Base-by-base conservation (phyloP, 805 yeast genomes). In the Wickerhamomyces mucosus region DNA sequence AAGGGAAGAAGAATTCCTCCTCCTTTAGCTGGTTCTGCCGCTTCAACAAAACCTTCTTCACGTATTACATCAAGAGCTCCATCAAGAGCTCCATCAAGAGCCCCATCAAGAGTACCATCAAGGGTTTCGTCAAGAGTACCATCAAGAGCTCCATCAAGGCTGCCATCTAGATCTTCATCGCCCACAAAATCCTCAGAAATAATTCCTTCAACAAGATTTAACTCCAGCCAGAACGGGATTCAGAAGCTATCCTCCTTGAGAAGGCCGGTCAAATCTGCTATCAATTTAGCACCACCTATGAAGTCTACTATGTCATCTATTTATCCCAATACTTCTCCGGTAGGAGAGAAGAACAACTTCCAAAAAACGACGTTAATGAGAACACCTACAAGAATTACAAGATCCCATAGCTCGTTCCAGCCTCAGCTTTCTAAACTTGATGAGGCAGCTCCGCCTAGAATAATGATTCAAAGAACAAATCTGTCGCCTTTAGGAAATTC, bases 341-440 rank as follows among this genome's bases (percentile, higher is more conserved):
- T n/a, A n/a, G n/a, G n/a, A n/a, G n/a, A n/a, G n/a, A n/a, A n/a
- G n/a, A n/a, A n/a, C n/a, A n/a, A n/a, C n/a, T n/a, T n/a, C n/a
- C n/a, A n/a, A 31, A 23, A 35, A 24, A 29, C 37, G 34, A 32
- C 37, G 20, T 26, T 36, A 8, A 13, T 37, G 6, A 34, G 33
- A 12, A 25, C 34, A 4, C 46, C 46, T 4, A 24, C 34, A 2
- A 22, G 35, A 7, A 25, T 47, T 5, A 22, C 44, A 1, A 37
- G 51, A 33, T 38, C 48, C 9, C 43, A 36, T n/a, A 39, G 44
- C 13, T 29, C 43, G 2, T 46, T 42, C 29, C 49, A 45, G 15
- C 50, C 51, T 12, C 45, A 43, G 12, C 29, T 48, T 18, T 32
- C 46, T 0, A 29, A 30, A 5, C 29, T 46, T 4, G 38, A 41